Evolutionary conservation across 768 basidiomycete species (phyloP), one percentile per base, ranked within the genome.

Genomic region (Hericium rajendrae): DNA sequence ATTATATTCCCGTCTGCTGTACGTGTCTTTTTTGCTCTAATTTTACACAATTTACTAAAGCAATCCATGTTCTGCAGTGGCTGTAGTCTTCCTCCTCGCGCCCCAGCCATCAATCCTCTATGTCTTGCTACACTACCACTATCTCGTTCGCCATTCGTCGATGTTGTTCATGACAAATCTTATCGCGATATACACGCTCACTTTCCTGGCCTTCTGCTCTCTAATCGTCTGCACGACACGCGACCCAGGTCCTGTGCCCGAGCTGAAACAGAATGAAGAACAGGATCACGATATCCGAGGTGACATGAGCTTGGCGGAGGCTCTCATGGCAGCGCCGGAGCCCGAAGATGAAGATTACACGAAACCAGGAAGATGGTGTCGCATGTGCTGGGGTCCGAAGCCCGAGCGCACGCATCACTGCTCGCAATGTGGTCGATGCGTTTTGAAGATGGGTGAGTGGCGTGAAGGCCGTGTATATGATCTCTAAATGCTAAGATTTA

Each of bases 331-430:
- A 37, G 67, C 73, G 8, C 64, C 66, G 5, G 32, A 32, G 32
- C 64, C 62, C 3, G 71, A 79, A 59, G 73, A 77, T 37, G 54
- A 51, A 20, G 83, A 84, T 52, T 72, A 76, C 56, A 73, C 72
- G 53, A 69, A 72, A 4, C 82, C 83, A 0, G 80, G 78, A 20
- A 82, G 74, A 60, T 91, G 87, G 86, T 91, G 89, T 68, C 78
- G 82, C 54, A 84, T 83, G 59, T 93, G 90, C 66, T 86, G 82
- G 82, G 82, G 80, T 52, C 84, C 86, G 0, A 90, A 87, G 70
- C 87, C 89, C 4, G 88, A 91, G 63, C 76, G 91, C 51, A 71
- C 88, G 2, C 90, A 92, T 65, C 90, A 93, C 65, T 93, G 88
- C 65, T 78, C 76, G 13, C 67, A 78, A 37, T 93, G 90, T 67